phyloP scores from a whole-genome alignment of 768 basidiomycete species.

The Mycena haematopus region DNA sequence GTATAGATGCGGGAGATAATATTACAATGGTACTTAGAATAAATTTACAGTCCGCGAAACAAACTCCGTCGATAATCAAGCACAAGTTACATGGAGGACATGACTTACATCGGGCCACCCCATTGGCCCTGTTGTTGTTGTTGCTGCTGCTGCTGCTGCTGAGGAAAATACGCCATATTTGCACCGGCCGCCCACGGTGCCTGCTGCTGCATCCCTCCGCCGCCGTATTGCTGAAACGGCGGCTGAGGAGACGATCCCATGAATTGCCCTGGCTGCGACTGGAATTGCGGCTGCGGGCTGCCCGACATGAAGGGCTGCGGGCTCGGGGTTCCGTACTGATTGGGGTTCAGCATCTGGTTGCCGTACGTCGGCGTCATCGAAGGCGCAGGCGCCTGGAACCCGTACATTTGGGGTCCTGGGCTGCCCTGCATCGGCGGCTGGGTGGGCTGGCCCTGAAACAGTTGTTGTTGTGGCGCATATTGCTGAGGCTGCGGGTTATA shows the following conservation, averaged over 20 bases:
- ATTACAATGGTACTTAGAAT: constrained; percentile 11
- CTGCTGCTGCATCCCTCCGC: constrained; percentile 24
- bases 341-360: constrained; percentile 25
- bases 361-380: constrained; percentile 18
- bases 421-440: constrained; percentile 2
- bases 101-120: constrained; percentile 35
- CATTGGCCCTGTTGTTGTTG: constrained; percentile 42
- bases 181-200: constrained; percentile 22
- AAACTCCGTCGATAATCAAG: not conserved
- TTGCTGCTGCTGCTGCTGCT: too few relatives aligned
- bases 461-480: constrained; percentile 39
- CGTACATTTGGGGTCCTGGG: constrained; percentile 16
- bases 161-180: constrained; percentile 23
- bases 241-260: constrained; percentile 25
- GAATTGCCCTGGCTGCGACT: constrained; percentile 32
- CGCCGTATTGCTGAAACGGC: constrained; percentile 16
- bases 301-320: constrained; percentile 38
- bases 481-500: constrained; percentile 37
- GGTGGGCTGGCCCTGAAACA: constrained; percentile 8
- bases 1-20: constrained; percentile 1
- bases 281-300: constrained; percentile 40
- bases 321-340: constrained; percentile 33
- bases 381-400: constrained; percentile 13
- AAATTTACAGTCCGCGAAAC: constrained; percentile 3
- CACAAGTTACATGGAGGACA: constrained; percentile 36